Evolutionary conservation across 768 basidiomycete species (phyloP).

Genomic region (Termitomyces sp.): DNA sequence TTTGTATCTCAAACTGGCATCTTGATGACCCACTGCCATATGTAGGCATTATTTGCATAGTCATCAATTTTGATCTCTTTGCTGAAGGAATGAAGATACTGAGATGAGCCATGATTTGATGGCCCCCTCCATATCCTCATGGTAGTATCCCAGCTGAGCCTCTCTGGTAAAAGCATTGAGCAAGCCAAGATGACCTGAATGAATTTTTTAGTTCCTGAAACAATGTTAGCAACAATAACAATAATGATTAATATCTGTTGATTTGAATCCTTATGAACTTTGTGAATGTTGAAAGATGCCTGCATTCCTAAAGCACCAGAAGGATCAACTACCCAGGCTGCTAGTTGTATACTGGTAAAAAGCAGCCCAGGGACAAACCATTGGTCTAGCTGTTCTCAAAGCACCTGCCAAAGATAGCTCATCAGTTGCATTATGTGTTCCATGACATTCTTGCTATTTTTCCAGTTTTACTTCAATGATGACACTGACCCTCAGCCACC

Average conservation of each 20-base stretch:
- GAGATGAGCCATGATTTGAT: too few relatives aligned
- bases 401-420: conserved; percentile 7
- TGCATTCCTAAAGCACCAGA: neutral
- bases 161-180: neutral
- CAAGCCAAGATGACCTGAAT: conserved; percentile 3
- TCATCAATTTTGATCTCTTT: neutral
- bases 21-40: neutral
- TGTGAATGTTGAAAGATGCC: neutral
- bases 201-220: neutral
- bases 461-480: neutral
- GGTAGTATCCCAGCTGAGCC: conserved; percentile 3
- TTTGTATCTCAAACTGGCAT: neutral
- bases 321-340: neutral
- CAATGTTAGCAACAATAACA: too few relatives aligned
- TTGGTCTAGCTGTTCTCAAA: neutral
- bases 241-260: too few relatives aligned
- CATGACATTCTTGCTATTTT: too few relatives aligned
- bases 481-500: neutral
- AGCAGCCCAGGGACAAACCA: neutral
- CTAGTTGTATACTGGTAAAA: neutral
- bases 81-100: neutral
- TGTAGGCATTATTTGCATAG: neutral
- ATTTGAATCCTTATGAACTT: neutral
- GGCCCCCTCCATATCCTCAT: neutral
- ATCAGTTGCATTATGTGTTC: neutral